Evolutionary conservation across 1,139 yeast species (phyloP), one percentile per base, ranked within the genome.

Genomic region (Pichia sp.): DNA sequence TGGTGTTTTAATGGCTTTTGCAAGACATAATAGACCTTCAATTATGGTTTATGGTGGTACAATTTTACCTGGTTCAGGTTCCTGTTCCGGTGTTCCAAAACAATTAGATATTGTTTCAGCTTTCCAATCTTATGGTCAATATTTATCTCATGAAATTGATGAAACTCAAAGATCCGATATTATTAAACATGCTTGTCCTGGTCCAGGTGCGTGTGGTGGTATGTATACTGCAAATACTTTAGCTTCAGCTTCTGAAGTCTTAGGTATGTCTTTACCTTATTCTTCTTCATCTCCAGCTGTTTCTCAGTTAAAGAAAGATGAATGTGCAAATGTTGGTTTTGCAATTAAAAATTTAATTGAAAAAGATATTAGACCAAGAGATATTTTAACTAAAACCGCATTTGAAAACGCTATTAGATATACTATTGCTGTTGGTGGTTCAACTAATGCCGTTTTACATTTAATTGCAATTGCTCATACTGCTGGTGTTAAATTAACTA

Each of bases 161-260:
- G 94, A 89, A 59, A 77, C 76, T 35, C 87, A 85, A 66, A 82
- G 97, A 69, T 63, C 71, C 39, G 97, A 90, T 62, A 84, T 92
- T 53, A 86, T 92, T 40, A 74, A 80, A 59, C 86, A 90, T 61
- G 87, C 98, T 23, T 92, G 98, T 68, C 98, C 98, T 33, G 98
- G 98, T 54, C 83, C 97, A 23, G 98, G 98, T 61, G 94, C 98
- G 26, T 92, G 98, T 71, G 98, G 98, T 71, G 98, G 98, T 72
- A 92, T 92, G 97, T 92, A 92, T 72, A 92, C 98, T 47, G 98
- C 98, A 55, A 92, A 92, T 71, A 89, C 97, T 43, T 86, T 92
- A 96, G 97, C 97, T 8, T 87, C 96, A 36, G 97, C 96, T 48
- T 92, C 97, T 45, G 98, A 92, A 69, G 97, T 89, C 35, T 66